Percentiles rank a stretch among this genome's conserved stretches.
phyloP scores from a whole-genome alignment of 768 basidiomycete genomes.

The Leucosporidium scottii region DNA sequence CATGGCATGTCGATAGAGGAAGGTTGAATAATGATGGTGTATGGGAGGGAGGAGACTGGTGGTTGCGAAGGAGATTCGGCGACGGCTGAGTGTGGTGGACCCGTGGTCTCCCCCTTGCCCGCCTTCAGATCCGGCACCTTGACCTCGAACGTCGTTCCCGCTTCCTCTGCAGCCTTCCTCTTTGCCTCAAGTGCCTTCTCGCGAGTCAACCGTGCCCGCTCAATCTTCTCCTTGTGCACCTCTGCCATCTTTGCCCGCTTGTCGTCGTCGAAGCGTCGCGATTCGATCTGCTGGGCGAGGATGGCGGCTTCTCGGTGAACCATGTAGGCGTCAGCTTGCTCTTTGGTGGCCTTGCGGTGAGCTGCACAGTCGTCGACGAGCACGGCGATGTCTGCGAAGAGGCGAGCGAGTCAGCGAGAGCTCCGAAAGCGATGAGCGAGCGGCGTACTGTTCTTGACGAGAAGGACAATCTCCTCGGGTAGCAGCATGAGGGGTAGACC shows the following conservation, averaged over 20 bases:
- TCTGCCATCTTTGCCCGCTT: conserved; percentile 52
- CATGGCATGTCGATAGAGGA: conserved; percentile 59
- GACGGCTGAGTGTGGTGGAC: conserved; percentile 45
- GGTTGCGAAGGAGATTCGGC: background rate
- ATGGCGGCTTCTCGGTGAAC: conserved; percentile 44
- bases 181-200: conserved; percentile 33
- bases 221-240: conserved; percentile 50
- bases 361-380: conserved; percentile 65
- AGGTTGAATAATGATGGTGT: conserved; percentile 53
- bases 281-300: conserved; percentile 49
- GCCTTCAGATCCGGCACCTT: conserved; percentile 7
- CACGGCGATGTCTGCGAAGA: conserved; percentile 58
- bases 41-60: conserved; percentile 8
- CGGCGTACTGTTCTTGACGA: conserved; percentile 65
- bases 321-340: conserved; percentile 31
- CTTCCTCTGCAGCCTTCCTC: conserved; percentile 51
- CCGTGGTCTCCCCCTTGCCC: conserved; percentile 39
- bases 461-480: conserved; percentile 84
- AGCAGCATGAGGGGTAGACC: conserved; percentile 81
- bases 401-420: background rate
- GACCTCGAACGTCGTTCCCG: conserved; percentile 34
- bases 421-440: background rate
- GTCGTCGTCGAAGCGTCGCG: conserved; percentile 47
- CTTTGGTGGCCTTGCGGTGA: conserved; percentile 41
- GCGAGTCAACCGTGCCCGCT: conserved; percentile 28